phyloP scores from a whole-genome alignment of 1,139 yeast species.

The Kurtzmaniella quercitrusa region DNA sequence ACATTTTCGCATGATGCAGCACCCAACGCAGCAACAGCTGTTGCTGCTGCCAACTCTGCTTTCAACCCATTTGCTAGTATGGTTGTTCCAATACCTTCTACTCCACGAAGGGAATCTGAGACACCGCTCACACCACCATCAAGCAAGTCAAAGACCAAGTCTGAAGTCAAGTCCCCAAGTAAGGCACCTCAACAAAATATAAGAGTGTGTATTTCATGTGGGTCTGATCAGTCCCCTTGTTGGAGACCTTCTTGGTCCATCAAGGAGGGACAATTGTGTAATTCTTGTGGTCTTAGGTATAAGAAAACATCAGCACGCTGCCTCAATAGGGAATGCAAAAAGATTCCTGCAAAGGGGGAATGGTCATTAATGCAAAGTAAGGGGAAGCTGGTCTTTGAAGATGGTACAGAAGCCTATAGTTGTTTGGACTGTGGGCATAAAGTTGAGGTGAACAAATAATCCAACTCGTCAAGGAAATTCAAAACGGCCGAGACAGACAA shows the following conservation, averaged over 20 bases:
- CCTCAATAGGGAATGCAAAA: slow-evolving; percentile 65
- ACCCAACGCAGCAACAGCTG: slow-evolving; percentile 1
- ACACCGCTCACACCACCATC: slow-evolving; percentile 47
- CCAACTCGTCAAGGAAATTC: too few species aligned
- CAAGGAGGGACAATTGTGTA: slow-evolving; percentile 88
- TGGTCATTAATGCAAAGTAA: slow-evolving; percentile 83
- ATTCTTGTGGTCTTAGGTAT: slow-evolving; percentile 92
- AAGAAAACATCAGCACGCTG: slow-evolving; percentile 94
- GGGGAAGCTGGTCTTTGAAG: slow-evolving; percentile 45
- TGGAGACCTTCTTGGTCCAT: slow-evolving; percentile 98
- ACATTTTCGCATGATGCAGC: slow-evolving; percentile 9
- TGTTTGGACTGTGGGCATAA: slow-evolving; percentile 67
- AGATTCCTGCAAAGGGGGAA: slow-evolving; percentile 95
- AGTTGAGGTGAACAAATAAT: slow-evolving; percentile 39
- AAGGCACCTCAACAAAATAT: slow-evolving; percentile 23
- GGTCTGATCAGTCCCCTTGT: slow-evolving; percentile 90
- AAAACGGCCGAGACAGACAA: too few species aligned
- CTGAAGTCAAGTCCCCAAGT: slow-evolving; percentile 32
- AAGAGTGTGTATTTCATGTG: slow-evolving; percentile 84
- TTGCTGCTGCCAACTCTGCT: slow-evolving; percentile 4
- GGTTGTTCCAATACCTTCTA: slow-evolving; percentile 10
- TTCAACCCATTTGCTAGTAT: slow-evolving; percentile 11
- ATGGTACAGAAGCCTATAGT: slow-evolving; percentile 45
- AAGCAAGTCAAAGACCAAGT: slow-evolving; percentile 26
- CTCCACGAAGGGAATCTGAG: slow-evolving; percentile 21